Evolutionary conservation across 345 rosid species (phyloP), one percentile per base, ranked within the genome.

Genomic region (Camelina neglecta): DNA sequence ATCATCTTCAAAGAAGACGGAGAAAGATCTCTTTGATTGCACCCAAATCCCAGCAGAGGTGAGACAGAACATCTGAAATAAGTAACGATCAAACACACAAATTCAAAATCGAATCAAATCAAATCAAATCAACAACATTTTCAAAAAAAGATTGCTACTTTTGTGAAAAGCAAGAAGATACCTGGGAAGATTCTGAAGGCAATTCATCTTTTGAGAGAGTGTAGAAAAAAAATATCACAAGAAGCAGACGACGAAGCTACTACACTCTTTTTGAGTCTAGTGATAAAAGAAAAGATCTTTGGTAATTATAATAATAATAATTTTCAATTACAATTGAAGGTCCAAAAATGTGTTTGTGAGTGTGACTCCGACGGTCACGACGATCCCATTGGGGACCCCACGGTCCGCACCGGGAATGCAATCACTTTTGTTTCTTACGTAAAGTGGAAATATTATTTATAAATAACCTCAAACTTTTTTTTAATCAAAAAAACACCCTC

Each of bases 161-260:
- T 49, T 50, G 3, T 11, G 23, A 35, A 58, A 29, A 72, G 50
- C 18, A 39, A 49, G n/a, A n/a, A 73, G 44, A 10, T 41, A 90
- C 96, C 89, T 86, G 21, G 86, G 73, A 42, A 87, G 91, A 82
- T 75, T 79, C 56, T 86, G 92, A 60, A 87, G 90, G 64, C 88
- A 85, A 64, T 85, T 85, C 98, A 76, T 69, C 18, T 56, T 31
- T 20, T 29, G 73, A 56, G 60, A 60, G 44, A 38, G 63, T 12
- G 55, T 29, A 61, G 4, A 4, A 29, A 15, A 4, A 64, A 75
- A 75, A 59, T 71, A 55, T 68, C 66, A 8, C 23, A 60, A 55
- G 63, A 53, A n/a, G 59, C 65, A 36, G n/a, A 4, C 5, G 36
- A 50, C 5, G 36, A 50, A 68, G 39, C 29, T 45, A 11, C 48